phyloP scores from a whole-genome alignment of 441 rosid genomes.

The Pelargonium australe region DNA sequence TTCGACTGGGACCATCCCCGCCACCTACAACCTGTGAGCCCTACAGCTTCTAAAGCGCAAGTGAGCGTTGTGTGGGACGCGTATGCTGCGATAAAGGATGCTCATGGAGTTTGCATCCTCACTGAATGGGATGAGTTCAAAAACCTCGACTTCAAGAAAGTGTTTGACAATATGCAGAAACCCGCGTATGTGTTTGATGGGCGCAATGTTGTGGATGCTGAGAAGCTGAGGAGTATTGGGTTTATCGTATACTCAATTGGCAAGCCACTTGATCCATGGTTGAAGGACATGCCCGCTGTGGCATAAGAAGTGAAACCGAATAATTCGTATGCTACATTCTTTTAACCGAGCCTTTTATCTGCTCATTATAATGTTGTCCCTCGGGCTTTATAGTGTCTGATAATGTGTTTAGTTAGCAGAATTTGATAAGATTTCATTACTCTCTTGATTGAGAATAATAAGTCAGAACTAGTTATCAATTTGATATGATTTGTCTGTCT shows the following conservation, averaged over 20 bases:
- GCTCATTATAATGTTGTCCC: neutral
- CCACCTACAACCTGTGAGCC: slow-evolving; percentile 87
- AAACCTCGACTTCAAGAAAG: slow-evolving; percentile 45
- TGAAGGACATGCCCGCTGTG: slow-evolving; percentile 54
- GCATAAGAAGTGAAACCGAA: slow-evolving; percentile 23
- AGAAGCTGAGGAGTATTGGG: slow-evolving; percentile 46
- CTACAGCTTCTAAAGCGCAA: slow-evolving; percentile 54
- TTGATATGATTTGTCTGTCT: neutral
- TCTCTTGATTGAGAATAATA: neutral
- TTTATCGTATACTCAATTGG: slow-evolving; percentile 58
- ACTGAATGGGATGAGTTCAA: slow-evolving; percentile 98
- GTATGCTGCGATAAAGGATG: slow-evolving; percentile 75
- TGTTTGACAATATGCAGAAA: slow-evolving; percentile 44
- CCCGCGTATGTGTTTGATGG: slow-evolving; percentile 63
- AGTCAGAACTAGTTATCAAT: neutral
- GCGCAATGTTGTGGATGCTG: slow-evolving; percentile 39
- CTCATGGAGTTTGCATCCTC: slow-evolving; percentile 82
- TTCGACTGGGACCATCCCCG: slow-evolving; percentile 95
- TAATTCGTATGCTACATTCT: neutral
- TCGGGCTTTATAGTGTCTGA: neutral
- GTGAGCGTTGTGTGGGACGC: slow-evolving; percentile 75
- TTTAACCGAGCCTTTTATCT: neutral
- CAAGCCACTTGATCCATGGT: slow-evolving; percentile 60
- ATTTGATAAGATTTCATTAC: neutral
- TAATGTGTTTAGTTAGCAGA: neutral